Evolutionary conservation across 2,329 filamentous ascomycete genomes (phyloP), one percentile per base, ranked within the genome.

Genomic region (Fusarium miscanthi): DNA sequence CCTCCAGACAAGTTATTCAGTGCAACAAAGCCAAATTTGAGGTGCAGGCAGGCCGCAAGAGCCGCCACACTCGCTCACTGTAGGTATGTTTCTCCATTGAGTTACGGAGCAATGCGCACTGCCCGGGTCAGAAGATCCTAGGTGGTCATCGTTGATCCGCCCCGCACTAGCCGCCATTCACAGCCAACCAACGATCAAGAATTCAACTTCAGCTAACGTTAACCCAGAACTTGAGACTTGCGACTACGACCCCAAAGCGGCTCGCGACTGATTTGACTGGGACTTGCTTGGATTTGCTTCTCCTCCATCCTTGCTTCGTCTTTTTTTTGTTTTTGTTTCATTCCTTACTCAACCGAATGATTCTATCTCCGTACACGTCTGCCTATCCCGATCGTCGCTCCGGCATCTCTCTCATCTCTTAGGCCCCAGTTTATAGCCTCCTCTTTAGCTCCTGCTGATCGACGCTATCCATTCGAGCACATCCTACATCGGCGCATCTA

Each of bases 141-240:
- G 65, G 66, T 74, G 74, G 63, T 70, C 76, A 76, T 77, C 74
- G 65, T 78, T 78, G 74, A 78, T 74, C 71, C 72, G 71, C 72
- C 72, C 72, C 72, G 63, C 71, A 63, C n/a, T 30, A 46, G 33
- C 48, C 42, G 61, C 46, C 38, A 51, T 59, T 51, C 23, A 38
- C 31, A 62, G 27, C 61, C 49, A 63, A 59, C 66, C 61, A 57
- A 59, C 63, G 51, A 61, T 59, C 66, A 70, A 64, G 68, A 74
- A 69, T 46, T 31, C 46, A 56, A 27, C 59, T 38, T 64, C 59
- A 37, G 38, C 33, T 43, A 65, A 65, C 25, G 23, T 21, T 41
- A 45, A 66, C 31, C 57, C 63, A 53, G 73, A 69, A 61, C 70
- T 68, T 61, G 42, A 58, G 38, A 63, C 66, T 63, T 41, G 58